Evolutionary conservation across 2,329 filamentous ascomycete species (phyloP).

Genomic region (Ophiostoma pallidulum): DNA sequence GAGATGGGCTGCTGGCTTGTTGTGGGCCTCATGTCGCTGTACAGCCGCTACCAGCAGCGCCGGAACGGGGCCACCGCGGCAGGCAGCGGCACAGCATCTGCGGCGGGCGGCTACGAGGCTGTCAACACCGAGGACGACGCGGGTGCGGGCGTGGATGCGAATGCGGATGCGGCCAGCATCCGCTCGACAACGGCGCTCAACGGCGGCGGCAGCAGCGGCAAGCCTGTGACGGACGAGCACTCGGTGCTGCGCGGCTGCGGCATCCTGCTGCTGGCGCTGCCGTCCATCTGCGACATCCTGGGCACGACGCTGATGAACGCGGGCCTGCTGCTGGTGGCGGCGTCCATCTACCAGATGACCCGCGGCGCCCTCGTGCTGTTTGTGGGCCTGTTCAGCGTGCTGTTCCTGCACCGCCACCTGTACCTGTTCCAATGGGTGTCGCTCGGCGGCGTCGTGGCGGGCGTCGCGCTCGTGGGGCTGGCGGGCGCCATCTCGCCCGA

Average conservation of each 20-base stretch:
- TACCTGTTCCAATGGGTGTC: conserved; percentile 88
- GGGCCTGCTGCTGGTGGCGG: conserved; percentile 83
- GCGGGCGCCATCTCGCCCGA: conserved; percentile 75
- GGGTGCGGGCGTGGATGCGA: conserved; percentile 33
- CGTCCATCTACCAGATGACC: conserved; percentile 98
- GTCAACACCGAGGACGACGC: conserved; percentile 42
- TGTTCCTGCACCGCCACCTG: conserved; percentile 75
- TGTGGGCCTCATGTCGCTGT: conserved; percentile 59
- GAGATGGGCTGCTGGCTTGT: conserved; percentile 96
- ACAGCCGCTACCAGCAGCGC: conserved; percentile 43
- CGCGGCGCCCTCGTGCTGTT: conserved; percentile 89
- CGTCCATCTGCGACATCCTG: conserved; percentile 86
- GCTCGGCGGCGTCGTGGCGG: conserved; percentile 74
- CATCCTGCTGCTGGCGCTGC: conserved; percentile 67
- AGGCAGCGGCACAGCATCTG: too few species aligned
- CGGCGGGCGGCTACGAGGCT: conserved; percentile 53
- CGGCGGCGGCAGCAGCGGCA: conserved; percentile 35
- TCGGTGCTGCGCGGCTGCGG: conserved; percentile 61
- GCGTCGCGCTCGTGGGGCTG: conserved; percentile 82
- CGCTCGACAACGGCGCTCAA: conserved; percentile 34
- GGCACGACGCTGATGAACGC: conserved; percentile 97
- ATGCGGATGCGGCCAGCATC: conserved; percentile 32
- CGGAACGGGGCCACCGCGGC: conserved; percentile 12
- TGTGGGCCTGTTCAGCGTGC: conserved; percentile 86
- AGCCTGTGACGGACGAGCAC: conserved; percentile 26